Evolutionary conservation across 805 yeast genomes (phyloP), one percentile per base, ranked within the genome.

Genomic region (Starmerella scarabaei): DNA sequence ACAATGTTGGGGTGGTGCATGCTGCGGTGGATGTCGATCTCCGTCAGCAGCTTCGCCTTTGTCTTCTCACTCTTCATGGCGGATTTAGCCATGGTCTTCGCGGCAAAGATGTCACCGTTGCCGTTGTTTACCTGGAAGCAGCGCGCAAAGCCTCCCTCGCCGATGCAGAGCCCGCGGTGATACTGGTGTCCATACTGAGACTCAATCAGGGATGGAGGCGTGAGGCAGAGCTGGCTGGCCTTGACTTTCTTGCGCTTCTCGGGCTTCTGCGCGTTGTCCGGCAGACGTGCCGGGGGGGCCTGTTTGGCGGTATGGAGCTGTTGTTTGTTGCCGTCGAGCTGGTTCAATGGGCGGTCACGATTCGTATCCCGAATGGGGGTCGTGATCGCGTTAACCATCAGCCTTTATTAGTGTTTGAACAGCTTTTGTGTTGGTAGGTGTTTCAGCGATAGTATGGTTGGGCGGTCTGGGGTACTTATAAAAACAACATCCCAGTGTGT

Each of bases 61-160:
- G 97, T 86, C 68, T 88, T 88, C 53, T 82, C 94, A 45, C 80
- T 78, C 51, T 79, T 81, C 51, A 91, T 79, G 9, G 96, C 85
- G 0, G 86, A 86, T 61, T 91, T 91, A 40, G 99, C 98, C 28
- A 91, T 93, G 0, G 98, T 93, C 57, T 91, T 91, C 24, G 98
- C 98, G 16, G 98, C 99, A 61, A 69, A 91, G 1, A 82, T 71
- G 54, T 75, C 73, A 27, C 97, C 97, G 18, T 54, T 48, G 45
- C 84, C 80, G 62, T 86, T 94, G 57, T 80, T 83, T 69, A 91
- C 91, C 60, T 91, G 96, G 64, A 91, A 91, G 58, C 99, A 91
- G 56, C 97, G 75, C 15, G 98, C 99, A 67, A 91, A 91, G 0
- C 99, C 99, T 45, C 99, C 99, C 64, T 88, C 97, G 28, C 98